Evolutionary conservation across 352 stramenopile genomes (phyloP), one percentile per base, ranked within the genome.

Genomic region (Globisporangium recalcitrans): DNA sequence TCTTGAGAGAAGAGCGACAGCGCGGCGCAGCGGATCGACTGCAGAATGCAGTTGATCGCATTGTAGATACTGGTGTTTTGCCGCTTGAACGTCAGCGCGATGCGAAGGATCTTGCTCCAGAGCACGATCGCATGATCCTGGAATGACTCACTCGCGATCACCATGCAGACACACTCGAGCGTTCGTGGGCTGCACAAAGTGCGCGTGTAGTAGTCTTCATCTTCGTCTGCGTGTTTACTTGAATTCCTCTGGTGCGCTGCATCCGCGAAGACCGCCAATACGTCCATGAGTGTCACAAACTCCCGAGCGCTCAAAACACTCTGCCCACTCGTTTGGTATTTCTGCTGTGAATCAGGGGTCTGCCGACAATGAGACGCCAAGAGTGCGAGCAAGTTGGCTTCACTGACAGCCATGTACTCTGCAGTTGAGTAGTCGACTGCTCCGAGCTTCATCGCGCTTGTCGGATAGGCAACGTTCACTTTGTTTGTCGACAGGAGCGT

Each of bases 341-440:
- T 58, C 10, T 52, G 9, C 11, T 48, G 16, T n/a, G 34, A 31
- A 10, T 29, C 22, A 7, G 13, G 38, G 16, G 54, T 76, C 66
- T 82, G 78, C n/a, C 72, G 68, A 42, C 78, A 88, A 65, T 88
- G 78, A 2, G 76, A 82, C n/a, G 67, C 70, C 29, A 88, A 44
- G n/a, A 77, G 63, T 27, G 63, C 58, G 36, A 80, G 40, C 19
- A 88, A 68, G 40, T 57, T 67, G 26, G 68, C 67, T 54, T 79
- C 78, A 34, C 71, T 72, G 11, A 78, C 61, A 19, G 44, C 46
- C 9, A 64, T 26, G n/a, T 69, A 59, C 42, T 76, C 57, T 19
- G 27, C 49, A 27, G 47, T 58, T 49, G 62, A 34, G 46, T 42
- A 65, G 38, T 57, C 72, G 8, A 63, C 44, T 52, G 65, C 56